Evolutionary conservation across 2,329 filamentous ascomycete species (phyloP).

Genomic region (Thelonectria discophora): DNA sequence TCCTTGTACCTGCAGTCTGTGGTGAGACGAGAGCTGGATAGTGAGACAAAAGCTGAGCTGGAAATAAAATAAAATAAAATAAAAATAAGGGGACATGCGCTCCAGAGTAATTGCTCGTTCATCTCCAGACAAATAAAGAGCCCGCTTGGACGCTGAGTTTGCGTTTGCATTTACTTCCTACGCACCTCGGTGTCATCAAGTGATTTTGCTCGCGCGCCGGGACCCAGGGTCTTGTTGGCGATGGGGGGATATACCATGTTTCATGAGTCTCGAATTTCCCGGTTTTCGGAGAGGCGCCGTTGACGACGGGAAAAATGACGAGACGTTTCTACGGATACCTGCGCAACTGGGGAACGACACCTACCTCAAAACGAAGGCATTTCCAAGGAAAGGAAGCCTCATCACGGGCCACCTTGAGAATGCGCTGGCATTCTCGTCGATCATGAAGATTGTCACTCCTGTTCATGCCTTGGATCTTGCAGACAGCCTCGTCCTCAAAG

Average conservation of each 20-base stretch:
- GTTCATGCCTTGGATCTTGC: constrained; percentile 25
- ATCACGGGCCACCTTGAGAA: constrained; percentile 24
- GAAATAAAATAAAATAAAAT: no score
- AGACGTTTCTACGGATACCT: constrained; percentile 19
- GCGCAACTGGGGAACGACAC: no score
- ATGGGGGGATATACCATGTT: constrained; percentile 30
- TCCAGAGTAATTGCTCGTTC: not conserved
- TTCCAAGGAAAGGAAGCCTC: constrained; percentile 14
- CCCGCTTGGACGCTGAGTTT: constrained; percentile 4
- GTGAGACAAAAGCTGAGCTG: no score
- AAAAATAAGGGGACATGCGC: no score
- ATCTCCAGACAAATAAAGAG: not conserved
- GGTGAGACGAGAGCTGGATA: no score
- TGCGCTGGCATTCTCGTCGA: constrained; percentile 27
- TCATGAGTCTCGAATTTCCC: constrained; percentile 31
- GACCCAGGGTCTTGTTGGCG: no score
- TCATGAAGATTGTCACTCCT: constrained; percentile 6
- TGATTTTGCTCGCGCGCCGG: not conserved
- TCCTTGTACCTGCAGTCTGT: no score
- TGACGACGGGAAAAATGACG: constrained; percentile 1
- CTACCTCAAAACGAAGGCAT: no score
- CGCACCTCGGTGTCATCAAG: no score
- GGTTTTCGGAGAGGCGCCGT: constrained; percentile 27
- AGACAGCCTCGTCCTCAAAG: not conserved
- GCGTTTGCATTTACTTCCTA: no score